Evolutionary conservation across 768 basidiomycete species (phyloP).

Genomic region (Collybia nuda): DNA sequence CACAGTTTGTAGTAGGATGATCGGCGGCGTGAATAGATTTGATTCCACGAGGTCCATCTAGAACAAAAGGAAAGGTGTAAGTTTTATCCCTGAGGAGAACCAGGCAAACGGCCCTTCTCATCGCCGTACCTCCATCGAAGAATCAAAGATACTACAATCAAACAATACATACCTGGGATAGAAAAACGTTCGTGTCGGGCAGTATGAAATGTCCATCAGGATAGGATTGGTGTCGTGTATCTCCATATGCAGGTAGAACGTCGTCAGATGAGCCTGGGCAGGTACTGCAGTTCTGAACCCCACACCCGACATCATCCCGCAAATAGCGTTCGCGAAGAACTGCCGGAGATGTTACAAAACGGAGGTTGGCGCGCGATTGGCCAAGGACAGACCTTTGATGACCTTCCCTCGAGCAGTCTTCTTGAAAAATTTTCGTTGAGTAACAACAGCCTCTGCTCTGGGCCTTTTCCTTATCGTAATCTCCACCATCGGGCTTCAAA

Average conservation of each 20-base stretch:
- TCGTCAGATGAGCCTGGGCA: slow-evolving; percentile 48
- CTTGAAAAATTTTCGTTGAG: slow-evolving; percentile 92
- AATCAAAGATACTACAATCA: not conserved
- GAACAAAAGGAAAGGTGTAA: not conserved
- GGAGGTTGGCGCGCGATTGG: not conserved
- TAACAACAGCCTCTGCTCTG: slow-evolving; percentile 66
- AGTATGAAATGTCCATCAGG: slow-evolving; percentile 78
- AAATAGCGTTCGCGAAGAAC: slow-evolving; percentile 94
- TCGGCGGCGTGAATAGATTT: slow-evolving; percentile 67
- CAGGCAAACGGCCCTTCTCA: not conserved
- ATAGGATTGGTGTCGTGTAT: slow-evolving; percentile 52
- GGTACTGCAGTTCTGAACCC: slow-evolving; percentile 65
- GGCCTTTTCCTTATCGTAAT: slow-evolving; percentile 78
- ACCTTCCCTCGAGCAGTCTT: slow-evolving; percentile 95
- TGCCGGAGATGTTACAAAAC: slow-evolving; percentile 21
- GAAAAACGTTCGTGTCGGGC: slow-evolving; percentile 93
- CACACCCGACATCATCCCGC: slow-evolving; percentile 88
- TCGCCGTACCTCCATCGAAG: not conserved
- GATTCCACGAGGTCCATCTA: slow-evolving; percentile 96
- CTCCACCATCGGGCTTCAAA: slow-evolving; percentile 14
- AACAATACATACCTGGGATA: slow-evolving; percentile 66
- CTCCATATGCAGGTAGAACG: slow-evolving; percentile 60
- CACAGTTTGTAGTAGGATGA: slow-evolving; percentile 93
- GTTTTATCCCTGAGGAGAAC: too few relatives aligned
- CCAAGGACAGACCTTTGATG: slow-evolving; percentile 67